These are phyloP conservation scores for Corylus avellana DNA, from an alignment of 306 rosid species.

Conservation along the genomic window DNA sequence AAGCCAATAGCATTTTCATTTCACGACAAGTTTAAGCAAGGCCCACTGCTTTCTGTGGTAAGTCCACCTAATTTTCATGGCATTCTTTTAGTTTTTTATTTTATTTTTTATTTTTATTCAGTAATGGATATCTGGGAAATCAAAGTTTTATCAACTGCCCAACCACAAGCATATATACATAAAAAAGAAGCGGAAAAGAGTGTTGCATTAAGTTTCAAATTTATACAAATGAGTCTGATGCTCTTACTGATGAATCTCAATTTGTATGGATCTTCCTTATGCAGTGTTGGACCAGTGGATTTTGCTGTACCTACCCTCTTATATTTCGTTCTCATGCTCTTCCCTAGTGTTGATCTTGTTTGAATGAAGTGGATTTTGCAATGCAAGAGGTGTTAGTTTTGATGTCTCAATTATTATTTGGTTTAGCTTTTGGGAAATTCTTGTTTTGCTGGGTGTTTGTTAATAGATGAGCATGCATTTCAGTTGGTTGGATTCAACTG, in stretches of 20 bases:
- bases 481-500: not conserved
- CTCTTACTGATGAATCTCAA: not conserved
- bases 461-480: not conserved
- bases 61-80: constrained; percentile 26
- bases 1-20: constrained; percentile 78
- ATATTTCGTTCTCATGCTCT: constrained; percentile 70
- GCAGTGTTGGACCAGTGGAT: constrained; percentile 98
- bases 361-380: not conserved
- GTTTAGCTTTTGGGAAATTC: not conserved
- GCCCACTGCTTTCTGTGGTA: constrained; percentile 94
- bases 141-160: not conserved
- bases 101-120: not conserved
- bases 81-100: not conserved
- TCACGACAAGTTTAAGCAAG: constrained; percentile 84
- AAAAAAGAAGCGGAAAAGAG: not conserved
- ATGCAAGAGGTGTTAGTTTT: not conserved
- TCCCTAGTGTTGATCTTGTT: constrained; percentile 31
- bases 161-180: not conserved
- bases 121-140: not conserved
- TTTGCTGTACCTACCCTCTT: constrained; percentile 93
- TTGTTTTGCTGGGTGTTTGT: not conserved
- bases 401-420: not conserved
- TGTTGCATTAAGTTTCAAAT: not conserved
- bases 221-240: not conserved
- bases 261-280: constrained; percentile 15